These are phyloP conservation scores for Claviceps sp. DNA, from an alignment of 2,329 filamentous ascomycete genomes.

Conservation along the genomic window DNA sequence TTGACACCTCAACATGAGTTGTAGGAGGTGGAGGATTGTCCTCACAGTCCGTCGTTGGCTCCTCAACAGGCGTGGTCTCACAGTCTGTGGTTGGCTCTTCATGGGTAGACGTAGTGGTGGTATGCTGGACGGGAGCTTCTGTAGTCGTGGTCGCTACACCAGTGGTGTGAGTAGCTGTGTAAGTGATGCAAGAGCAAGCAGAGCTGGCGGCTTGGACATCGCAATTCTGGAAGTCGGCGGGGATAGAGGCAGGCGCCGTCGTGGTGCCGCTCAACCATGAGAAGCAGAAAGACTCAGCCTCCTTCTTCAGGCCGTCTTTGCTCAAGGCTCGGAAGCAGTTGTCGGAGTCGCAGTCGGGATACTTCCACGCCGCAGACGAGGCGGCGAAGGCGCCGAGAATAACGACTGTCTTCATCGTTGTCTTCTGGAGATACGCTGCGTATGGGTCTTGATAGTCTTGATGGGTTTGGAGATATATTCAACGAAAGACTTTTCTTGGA, in stretches of 20 bases:
- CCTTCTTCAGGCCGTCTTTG: constrained; percentile 17
- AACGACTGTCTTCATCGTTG: constrained; percentile 21
- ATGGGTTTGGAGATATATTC: constrained; percentile 8
- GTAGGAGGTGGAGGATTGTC: neutral
- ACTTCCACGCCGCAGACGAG: constrained; percentile 15
- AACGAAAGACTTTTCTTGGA: neutral
- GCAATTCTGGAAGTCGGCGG: constrained; percentile 20
- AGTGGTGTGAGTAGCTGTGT: constrained; percentile 18
- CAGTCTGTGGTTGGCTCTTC: constrained; percentile 7
- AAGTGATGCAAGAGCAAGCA: constrained; percentile 25
- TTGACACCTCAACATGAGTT: neutral
- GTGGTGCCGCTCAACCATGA: constrained; percentile 18
- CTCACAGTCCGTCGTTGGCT: neutral
- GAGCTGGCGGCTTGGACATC: constrained; percentile 14
- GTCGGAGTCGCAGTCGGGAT: constrained; percentile 17
- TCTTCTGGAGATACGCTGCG: constrained; percentile 4
- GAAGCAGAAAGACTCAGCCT: constrained; percentile 19
- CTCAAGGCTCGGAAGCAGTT: constrained; percentile 24
- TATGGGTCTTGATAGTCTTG: neutral
- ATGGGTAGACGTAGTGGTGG: constrained; percentile 1
- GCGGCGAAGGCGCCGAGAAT: constrained; percentile 20
- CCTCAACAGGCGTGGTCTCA: neutral
- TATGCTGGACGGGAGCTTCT: neutral
- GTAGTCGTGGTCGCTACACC: constrained; percentile 3
- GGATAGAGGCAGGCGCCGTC: constrained; percentile 15